Base-by-base conservation (phyloP, 2,329 filamentous ascomycete genomes). In the Penicillium vulpinum region DNA sequence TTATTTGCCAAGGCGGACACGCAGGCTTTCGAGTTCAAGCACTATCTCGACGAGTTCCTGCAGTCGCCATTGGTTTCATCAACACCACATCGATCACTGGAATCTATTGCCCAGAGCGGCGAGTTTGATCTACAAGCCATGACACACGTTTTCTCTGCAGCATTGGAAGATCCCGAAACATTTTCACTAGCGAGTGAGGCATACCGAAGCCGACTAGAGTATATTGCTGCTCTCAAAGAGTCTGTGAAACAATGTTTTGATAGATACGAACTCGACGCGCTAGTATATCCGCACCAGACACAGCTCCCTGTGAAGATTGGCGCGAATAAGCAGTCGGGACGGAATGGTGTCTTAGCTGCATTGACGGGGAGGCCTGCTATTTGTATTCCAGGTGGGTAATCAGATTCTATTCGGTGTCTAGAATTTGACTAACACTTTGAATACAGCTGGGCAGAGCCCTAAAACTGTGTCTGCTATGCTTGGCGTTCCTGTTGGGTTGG, bases 231-330 rank as follows among this genome's bases (percentile, higher is more conserved):
- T 48, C 77, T 89, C 15, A 85, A 80, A 4, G 67, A 76, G 1
- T 73, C 78, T 0, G 71, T 88, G 2, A 71, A 76, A n/a, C 59
- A 70, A 3, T 84, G 83, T 0, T 85, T 88, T 57, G 67, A 72
- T 0, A 55, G 65, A 0, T 73, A 84, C 59, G 58, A 70, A 0
- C 75, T 88, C 15, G 82, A 86, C 65, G 85, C 81, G 0, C 63
- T 88, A 35, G 80, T 87, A 62, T 88, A 88, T 69, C 85, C 86
- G 0, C 81, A 88, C 66, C 86, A 88, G 64, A 81, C 81, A 65
- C 86, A 86, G 52, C 78, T 88, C 1, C 83, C 86, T 6, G 84
- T 87, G 2, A 79, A 80, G 44, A 70, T 87, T 24, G 85, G 84
- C 3, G 78, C 80, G 0, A 75, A 80, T 0, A 81, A 78, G 0